Base-by-base conservation (phyloP, 1,284 basidiomycete species). In the Fomitopsis pinicola region DNA sequence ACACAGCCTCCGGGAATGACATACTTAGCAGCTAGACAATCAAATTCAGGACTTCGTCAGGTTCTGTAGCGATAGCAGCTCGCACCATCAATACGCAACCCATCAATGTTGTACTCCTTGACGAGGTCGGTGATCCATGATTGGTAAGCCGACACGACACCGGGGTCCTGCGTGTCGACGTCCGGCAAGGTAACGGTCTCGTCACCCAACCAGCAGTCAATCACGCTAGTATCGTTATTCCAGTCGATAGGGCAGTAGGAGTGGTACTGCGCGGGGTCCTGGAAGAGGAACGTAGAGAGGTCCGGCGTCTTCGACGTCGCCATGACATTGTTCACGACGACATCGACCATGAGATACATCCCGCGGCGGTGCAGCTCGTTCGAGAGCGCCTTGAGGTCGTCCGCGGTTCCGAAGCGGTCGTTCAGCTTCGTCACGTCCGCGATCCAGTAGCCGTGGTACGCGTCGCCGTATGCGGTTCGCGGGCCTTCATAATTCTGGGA, bases 271-370 rank as follows among this genome's bases (percentile, higher is more conserved):
- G 80, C 85, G 68, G 77, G 61, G 46, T 87, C 77, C 67, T 85
- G 86, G 79, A 89, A 88, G 73, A 85, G 79, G 72, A 83, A 89
- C 3, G 74, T 73, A 15, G 86, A 86, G 59, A 82, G 79, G 66
- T 87, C 84, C 14, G 85, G 84, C 6, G 75, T 78, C 17, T 75
- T 78, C 7, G 82, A 80, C 10, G 82, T 80, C 1, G 86, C 75
- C 75, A 90, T 90, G 42, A 91, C 82, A 71, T 90, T 86, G 75
- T 93, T 92, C 40, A 91, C 84, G 26, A 91, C 90, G 45, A 92
- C 77, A 70, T 92, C 90, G 59, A 92, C 84, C 91, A 93, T 92
- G 64, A 92, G 76, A 69, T 84, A 87, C 89, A 94, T 93, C 42
- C 82, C 82, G 55, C 90, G 82, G 46, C 78, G 76, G 72, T 94